Base-by-base conservation (phyloP, 352 stramenopile genomes). In the Hyaloperonospora arabidopsidis region DNA sequence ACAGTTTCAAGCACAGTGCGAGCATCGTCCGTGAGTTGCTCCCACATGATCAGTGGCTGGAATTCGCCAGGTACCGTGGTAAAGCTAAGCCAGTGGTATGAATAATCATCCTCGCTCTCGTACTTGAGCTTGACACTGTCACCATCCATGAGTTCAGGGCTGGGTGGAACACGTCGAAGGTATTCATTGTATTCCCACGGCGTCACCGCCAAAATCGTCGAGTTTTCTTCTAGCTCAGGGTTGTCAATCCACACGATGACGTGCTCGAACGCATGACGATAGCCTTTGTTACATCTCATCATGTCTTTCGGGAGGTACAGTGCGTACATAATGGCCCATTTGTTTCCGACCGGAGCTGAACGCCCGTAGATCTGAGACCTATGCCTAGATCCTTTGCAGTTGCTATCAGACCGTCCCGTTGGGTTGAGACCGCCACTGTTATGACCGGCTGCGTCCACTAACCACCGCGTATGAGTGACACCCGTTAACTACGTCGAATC, bases 201-300 rank as follows among this genome's bases (percentile, higher is more conserved):
- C 1, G 51, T 52, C 11, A 60, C 46, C 7, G 47, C 59, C 34
- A 62, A 22, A 35, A 66, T 53, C 13, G 39, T 51, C 2, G 59
- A 25, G 40, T 57, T 7, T 29, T 29, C 54, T 13, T 53, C 47
- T 2, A 50, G 18, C 5, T 35, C 36, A 4, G 54, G 53, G n/a
- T 62, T 55, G 17, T 67, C 54, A 14, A 57, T 57, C 57, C 57
- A 65, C 13, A 65, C 52, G 23, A 61, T 45, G 32, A 61, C 40
- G 29, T 62, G 40, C 32, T 60, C 58, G 47, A 47, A 65, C 17
- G 51, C 47, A 35, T 65, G 59, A 32, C 59, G 59, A n/a, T 66
- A 46, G 17, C 59, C 52, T 4, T 48, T 11, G 10, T 36, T 32
- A 1, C n/a, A 23, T 1, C 36, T 46, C 3, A 22, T n/a, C 0